phyloP scores from a whole-genome alignment of 2,329 filamentous ascomycete genomes.

The Coleophoma crateriformis region DNA sequence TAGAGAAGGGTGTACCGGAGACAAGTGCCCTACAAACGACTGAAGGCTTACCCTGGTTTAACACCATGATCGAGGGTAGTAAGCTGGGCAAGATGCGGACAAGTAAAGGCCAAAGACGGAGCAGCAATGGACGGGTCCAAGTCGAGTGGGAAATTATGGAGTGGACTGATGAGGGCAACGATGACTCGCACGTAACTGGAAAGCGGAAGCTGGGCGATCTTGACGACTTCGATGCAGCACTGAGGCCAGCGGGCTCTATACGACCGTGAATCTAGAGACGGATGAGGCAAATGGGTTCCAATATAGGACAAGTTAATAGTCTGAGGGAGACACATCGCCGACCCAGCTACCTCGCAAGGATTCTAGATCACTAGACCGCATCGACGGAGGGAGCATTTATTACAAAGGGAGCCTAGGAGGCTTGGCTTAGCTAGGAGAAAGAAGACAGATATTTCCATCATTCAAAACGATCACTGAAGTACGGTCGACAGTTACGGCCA shows the following conservation, averaged over 20 bases:
- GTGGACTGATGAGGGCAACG: slow-evolving; percentile 47
- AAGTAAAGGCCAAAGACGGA: slow-evolving; percentile 46
- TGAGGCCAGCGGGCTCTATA: too few relatives aligned
- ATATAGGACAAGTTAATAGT: slow-evolving; percentile 2
- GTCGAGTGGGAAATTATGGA: slow-evolving; percentile 85
- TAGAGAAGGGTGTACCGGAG: slow-evolving; percentile 19
- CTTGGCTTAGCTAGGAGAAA: too few relatives aligned
- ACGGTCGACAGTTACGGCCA: too few relatives aligned
- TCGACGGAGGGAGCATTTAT: too few relatives aligned
- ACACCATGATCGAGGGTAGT: slow-evolving; percentile 73
- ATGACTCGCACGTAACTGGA: slow-evolving; percentile 28
- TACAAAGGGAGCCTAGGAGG: too few relatives aligned
- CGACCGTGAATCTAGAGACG: slow-evolving; percentile 2
- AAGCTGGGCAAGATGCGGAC: slow-evolving; percentile 63
- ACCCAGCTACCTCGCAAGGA: too few relatives aligned
- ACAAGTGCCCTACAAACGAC: slow-evolving; percentile 18
- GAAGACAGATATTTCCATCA: too few relatives aligned
- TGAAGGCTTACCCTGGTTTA: slow-evolving; percentile 75
- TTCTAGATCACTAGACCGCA: too few relatives aligned
- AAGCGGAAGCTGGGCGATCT: slow-evolving; percentile 48
- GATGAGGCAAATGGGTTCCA: slow-evolving; percentile 1
- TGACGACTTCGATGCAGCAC: slow-evolving; percentile 6
- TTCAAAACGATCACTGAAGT: too few relatives aligned
- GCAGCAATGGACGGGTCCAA: slow-evolving; percentile 56
- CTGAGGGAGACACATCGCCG: too few relatives aligned